Evolutionary conservation across 257 asterid species (phyloP).

Genomic region (Sherardia arvensis): DNA sequence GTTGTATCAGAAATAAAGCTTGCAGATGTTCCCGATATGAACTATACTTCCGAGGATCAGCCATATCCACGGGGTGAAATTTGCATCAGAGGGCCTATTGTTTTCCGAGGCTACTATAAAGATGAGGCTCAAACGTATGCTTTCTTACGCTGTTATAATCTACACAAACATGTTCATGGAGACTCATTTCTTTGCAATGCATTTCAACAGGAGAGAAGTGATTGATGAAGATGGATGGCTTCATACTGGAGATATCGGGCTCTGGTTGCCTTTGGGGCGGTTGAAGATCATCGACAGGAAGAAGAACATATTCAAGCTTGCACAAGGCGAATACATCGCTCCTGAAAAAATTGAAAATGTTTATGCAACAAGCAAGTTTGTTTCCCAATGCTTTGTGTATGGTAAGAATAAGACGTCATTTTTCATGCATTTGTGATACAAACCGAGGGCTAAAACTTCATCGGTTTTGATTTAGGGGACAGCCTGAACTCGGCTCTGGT

Average conservation of each 20-base stretch:
- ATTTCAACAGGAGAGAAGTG: conserved; percentile 67
- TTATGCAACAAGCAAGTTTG: conserved; percentile 82
- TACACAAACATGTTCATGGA: not conserved
- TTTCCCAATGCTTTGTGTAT: conserved; percentile 78
- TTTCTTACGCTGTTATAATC: not conserved
- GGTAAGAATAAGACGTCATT: conserved; percentile 55
- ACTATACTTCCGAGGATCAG: conserved; percentile 74
- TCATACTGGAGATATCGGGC: conserved; percentile 94
- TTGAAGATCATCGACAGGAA: conserved; percentile 92
- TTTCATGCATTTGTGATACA: not conserved
- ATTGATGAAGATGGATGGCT: conserved; percentile 81
- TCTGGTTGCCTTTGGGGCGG: conserved; percentile 92
- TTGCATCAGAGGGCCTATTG: conserved; percentile 81
- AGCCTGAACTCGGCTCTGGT: conserved; percentile 60
- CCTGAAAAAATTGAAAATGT: conserved; percentile 94
- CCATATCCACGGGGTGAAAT: conserved; percentile 97
- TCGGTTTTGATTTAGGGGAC: conserved; percentile 37
- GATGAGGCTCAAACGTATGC: conserved; percentile 80
- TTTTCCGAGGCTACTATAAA: conserved; percentile 85
- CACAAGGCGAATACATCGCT: conserved; percentile 96
- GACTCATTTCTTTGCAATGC: not conserved
- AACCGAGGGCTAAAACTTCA: conserved; percentile 1
- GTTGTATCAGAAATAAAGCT: conserved; percentile 69
- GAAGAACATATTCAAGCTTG: conserved; percentile 89
- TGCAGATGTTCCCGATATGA: conserved; percentile 94